Base-by-base conservation (phyloP, 2,329 filamentous ascomycete species). In the Talaromyces sp. region DNA sequence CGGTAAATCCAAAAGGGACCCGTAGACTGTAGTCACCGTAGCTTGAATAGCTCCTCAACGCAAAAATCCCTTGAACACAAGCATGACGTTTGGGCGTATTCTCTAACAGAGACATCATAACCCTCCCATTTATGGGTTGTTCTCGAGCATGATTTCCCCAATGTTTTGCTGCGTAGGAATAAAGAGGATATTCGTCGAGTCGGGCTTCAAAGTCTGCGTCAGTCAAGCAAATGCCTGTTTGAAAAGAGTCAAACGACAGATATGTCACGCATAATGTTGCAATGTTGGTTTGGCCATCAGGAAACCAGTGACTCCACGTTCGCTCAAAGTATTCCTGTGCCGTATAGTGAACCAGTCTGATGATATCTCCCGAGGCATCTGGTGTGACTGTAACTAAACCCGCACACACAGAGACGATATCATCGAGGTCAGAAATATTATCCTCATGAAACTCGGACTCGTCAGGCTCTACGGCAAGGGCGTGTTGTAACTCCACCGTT, bases 311-410 rank as follows among this genome's bases (percentile, higher is more conserved):
- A 1, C 55, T 36, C 59, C 63, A 76, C 70, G 72, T 74, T 70
- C 58, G 60, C 14, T 77, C 68, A 56, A 83, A 78, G 67, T 79
- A 83, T 56, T 82, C 73, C 53, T 81, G 76, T 1, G 80, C 73
- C 0, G 81, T 82, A 59, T 80, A 79, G 65, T 83, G 75, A 0
- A 75, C 70, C 3, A 77, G 63, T 10, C 67, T 67, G 36, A 77
- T 66, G 18, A 34, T 34, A 34, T 12, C 33, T 12, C 33, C 10
- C 10, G 3, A 34, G 33, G 33, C 33, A 34, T 12, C 33, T 3
- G 33, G 9, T 14, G 33, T 34, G 33, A 70, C 61, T n/a, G 68
- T 65, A 12, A 73, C 68, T 10, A 73, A 64, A 3, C 70, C 70
- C 36, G 67, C 66, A 61, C 70, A 72, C 59, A 68, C 64, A 18